Percentiles rank a stretch among this genome's conserved stretches.
phyloP scores from a whole-genome alignment of 2,329 filamentous ascomycete genomes.

The Falciphora oryzae region DNA sequence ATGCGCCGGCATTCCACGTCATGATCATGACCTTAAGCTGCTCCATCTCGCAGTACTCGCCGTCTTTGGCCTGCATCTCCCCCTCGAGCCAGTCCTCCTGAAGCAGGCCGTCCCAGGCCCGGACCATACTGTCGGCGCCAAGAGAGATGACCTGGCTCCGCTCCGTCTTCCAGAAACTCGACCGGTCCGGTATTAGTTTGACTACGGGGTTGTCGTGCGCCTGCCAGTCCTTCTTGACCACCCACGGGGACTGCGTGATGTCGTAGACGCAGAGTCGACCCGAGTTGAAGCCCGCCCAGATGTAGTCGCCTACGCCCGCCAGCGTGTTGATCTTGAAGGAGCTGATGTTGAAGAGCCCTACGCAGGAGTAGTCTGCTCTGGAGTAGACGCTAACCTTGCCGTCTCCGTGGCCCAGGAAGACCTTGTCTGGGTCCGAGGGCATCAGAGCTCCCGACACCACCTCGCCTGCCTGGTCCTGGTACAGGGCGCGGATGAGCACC shows the following conservation, averaged over 20 bases:
- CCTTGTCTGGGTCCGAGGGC: slow-evolving; percentile 66
- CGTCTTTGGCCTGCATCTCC: slow-evolving; percentile 79
- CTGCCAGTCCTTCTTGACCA: slow-evolving; percentile 88
- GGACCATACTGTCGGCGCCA: slow-evolving; percentile 78
- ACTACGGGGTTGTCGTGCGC: slow-evolving; percentile 81
- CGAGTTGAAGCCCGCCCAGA: slow-evolving; percentile 94
- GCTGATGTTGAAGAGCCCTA: slow-evolving; percentile 80
- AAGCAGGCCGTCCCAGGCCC: slow-evolving; percentile 86
- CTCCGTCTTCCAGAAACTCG: slow-evolving; percentile 80
- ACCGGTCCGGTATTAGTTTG: slow-evolving; percentile 69
- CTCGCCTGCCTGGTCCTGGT: slow-evolving; percentile 71
- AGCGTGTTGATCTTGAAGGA: slow-evolving; percentile 93
- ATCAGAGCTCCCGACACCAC: slow-evolving; percentile 78
- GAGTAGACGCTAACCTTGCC: slow-evolving; percentile 96
- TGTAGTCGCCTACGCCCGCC: slow-evolving; percentile 68
- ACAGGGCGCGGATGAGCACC: slow-evolving; percentile 64
- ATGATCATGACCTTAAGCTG: slow-evolving; percentile 75
- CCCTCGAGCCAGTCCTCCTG: slow-evolving; percentile 92
- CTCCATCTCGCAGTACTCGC: slow-evolving; percentile 78
- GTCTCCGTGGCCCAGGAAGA: slow-evolving; percentile 88
- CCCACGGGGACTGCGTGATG: slow-evolving; percentile 75
- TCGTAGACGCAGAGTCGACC: slow-evolving; percentile 94
- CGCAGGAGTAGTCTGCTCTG: slow-evolving; percentile 65
- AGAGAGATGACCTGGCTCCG: slow-evolving; percentile 80
- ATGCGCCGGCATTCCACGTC: slow-evolving; percentile 97